phyloP scores from a whole-genome alignment of 1,284 basidiomycete species.

The Kwoniella shivajii region DNA sequence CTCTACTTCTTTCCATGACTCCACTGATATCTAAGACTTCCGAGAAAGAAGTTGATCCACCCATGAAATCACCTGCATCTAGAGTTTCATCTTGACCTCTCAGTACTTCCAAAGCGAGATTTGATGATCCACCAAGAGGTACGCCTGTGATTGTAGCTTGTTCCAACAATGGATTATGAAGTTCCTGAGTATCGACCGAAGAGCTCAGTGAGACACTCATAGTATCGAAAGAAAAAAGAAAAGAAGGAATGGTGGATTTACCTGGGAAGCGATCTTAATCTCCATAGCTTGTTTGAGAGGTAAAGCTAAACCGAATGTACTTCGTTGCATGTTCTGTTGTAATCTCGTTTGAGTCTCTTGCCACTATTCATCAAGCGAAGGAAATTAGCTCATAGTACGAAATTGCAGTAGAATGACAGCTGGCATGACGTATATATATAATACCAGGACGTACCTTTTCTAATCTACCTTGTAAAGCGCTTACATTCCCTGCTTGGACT shows the following conservation, averaged over 20 bases:
- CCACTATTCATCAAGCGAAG: constrained; percentile 66
- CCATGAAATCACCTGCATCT: constrained; percentile 72
- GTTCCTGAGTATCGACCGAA: constrained; percentile 19
- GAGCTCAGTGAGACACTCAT: background rate
- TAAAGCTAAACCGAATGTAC: constrained; percentile 81
- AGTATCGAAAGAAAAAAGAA: background rate
- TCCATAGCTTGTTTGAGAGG: constrained; percentile 93
- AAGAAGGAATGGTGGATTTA: constrained; percentile 55
- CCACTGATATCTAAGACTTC: constrained; percentile 47
- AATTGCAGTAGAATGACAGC: background rate
- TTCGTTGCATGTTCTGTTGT: constrained; percentile 80
- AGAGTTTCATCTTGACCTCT: constrained; percentile 85
- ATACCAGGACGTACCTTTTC: constrained; percentile 43
- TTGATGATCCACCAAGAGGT: constrained; percentile 58
- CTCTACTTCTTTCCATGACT: constrained; percentile 48
- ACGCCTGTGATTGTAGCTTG: constrained; percentile 39
- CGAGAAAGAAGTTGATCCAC: constrained; percentile 27
- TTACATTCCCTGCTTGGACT: constrained; percentile 36
- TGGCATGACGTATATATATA: background rate
- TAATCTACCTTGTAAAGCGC: constrained; percentile 49
- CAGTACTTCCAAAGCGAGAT: constrained; percentile 85
- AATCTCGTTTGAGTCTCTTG: constrained; percentile 86
- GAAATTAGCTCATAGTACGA: background rate
- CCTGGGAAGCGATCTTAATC: constrained; percentile 76
- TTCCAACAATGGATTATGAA: constrained; percentile 46